phyloP scores from a whole-genome alignment of 1,139 yeast species.

The Yamadazyma membranifaciens region DNA sequence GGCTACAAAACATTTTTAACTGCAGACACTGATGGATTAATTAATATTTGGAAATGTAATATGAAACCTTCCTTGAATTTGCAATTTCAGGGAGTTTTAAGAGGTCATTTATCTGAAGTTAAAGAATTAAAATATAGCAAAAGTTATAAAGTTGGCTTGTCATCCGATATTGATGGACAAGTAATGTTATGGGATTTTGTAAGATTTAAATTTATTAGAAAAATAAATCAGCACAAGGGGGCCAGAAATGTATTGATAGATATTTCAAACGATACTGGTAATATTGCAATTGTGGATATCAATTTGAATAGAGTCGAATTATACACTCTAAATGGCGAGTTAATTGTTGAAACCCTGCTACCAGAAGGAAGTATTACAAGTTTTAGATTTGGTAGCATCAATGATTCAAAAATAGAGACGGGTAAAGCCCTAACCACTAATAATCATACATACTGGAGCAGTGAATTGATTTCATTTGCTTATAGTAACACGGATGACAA shows the following conservation, averaged over 20 bases:
- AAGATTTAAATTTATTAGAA: conserved; percentile 47
- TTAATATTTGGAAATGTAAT: conserved; percentile 53
- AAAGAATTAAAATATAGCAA: conserved; percentile 42
- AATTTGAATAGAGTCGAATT: conserved; percentile 27
- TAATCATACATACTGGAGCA: conserved; percentile 39
- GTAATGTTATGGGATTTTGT: conserved; percentile 62
- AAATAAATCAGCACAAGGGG: conserved; percentile 22
- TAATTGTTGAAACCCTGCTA: conserved; percentile 23
- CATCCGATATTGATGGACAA: conserved; percentile 50
- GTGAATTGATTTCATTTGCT: conserved; percentile 24
- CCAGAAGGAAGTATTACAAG: conserved; percentile 19
- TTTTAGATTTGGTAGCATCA: conserved; percentile 33
- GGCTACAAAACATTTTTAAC: conserved; percentile 46
- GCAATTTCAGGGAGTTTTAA: conserved; percentile 44
- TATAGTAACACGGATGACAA: conserved; percentile 16
- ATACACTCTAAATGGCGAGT: conserved; percentile 56
- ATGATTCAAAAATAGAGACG: conserved; percentile 27
- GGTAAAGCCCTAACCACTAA: conserved; percentile 22
- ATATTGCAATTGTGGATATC: conserved; percentile 38
- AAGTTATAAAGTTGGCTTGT: conserved; percentile 52
- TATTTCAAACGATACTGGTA: conserved; percentile 57
- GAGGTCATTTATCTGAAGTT: conserved; percentile 54
- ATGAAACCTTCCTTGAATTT: conserved; percentile 27
- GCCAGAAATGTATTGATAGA: conserved; percentile 28
- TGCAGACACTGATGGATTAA: conserved; percentile 55